These are phyloP conservation scores for Chiua virens DNA, from an alignment of 768 basidiomycete genomes.

Conservation along the genomic window DNA sequence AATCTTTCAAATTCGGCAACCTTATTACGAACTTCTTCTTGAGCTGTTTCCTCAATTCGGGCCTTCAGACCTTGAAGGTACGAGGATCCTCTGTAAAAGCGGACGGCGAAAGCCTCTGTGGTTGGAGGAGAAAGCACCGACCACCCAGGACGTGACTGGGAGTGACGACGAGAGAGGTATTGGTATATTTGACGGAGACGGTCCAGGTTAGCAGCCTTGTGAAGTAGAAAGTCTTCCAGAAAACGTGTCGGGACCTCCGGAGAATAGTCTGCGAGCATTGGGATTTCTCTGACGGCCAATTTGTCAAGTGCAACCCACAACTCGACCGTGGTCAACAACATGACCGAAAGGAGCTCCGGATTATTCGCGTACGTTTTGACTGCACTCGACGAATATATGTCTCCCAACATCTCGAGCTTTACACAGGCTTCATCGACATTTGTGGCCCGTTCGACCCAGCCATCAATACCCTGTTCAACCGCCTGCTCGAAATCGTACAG, in stretches of 20 bases:
- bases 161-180: conserved; percentile 34
- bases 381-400: conserved; percentile 28
- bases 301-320: conserved; percentile 51
- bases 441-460: conserved; percentile 30
- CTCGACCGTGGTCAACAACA: conserved; percentile 46
- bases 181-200: conserved; percentile 27
- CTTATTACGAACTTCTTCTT: conserved; percentile 16
- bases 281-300: conserved; percentile 30
- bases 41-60: conserved; percentile 31
- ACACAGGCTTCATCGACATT: conserved; percentile 23
- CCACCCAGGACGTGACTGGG: conserved; percentile 2
- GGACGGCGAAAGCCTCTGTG: conserved; percentile 30
- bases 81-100: conserved; percentile 29
- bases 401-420: conserved; percentile 27
- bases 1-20: conserved; percentile 22
- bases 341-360: conserved; percentile 38
- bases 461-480: conserved; percentile 30
- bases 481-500: conserved; percentile 40
- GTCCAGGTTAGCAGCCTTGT: conserved; percentile 24
- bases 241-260: conserved; percentile 42
- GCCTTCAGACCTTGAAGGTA: conserved; percentile 20
- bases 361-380: conserved; percentile 29
- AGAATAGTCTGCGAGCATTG: conserved; percentile 44
- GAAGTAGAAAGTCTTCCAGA: conserved; percentile 43
- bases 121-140: conserved; percentile 35